These are phyloP conservation scores for Parachaetomium inaequale DNA, from an alignment of 495 filamentous ascomycete species.

Conservation along the genomic window DNA sequence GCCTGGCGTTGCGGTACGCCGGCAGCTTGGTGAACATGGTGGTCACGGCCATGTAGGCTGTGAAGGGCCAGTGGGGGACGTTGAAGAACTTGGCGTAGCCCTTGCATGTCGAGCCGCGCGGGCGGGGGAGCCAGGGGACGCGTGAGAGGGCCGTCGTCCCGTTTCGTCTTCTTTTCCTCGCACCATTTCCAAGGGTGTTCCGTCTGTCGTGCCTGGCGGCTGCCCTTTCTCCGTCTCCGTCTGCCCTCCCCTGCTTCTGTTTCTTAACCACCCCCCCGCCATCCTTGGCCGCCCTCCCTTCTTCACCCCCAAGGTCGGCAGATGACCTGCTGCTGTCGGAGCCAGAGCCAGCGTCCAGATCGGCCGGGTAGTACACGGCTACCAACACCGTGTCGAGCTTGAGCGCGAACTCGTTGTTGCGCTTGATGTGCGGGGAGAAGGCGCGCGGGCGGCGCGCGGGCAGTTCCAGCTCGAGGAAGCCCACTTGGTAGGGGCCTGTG, in stretches of 20 bases:
- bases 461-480: constrained; percentile 62
- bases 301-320: too few relatives aligned
- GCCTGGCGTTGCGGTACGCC: constrained; percentile 50
- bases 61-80: constrained; percentile 38
- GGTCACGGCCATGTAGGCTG: constrained; percentile 46
- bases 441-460: constrained; percentile 46
- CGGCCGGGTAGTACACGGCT: constrained; percentile 63
- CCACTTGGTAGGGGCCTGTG: constrained; percentile 59
- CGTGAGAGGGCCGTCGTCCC: constrained; percentile 34
- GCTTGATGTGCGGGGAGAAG: constrained; percentile 42
- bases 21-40: constrained; percentile 57
- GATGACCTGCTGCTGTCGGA: constrained; percentile 25
- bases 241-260: too few relatives aligned
- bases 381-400: constrained; percentile 60
- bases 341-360: constrained; percentile 23
- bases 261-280: too few relatives aligned
- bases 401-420: constrained; percentile 38
- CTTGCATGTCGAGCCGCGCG: constrained; percentile 45
- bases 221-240: too few relatives aligned
- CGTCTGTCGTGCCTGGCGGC: too few relatives aligned
- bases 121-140: constrained; percentile 53
- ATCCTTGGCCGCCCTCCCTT: too few relatives aligned
- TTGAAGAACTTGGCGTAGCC: constrained; percentile 54
- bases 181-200: background rate
- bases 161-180: background rate